These are phyloP conservation scores for Umbelopsis isabellina DNA, from an alignment of 192 early-diverging fungal species.

Conservation along the genomic window DNA sequence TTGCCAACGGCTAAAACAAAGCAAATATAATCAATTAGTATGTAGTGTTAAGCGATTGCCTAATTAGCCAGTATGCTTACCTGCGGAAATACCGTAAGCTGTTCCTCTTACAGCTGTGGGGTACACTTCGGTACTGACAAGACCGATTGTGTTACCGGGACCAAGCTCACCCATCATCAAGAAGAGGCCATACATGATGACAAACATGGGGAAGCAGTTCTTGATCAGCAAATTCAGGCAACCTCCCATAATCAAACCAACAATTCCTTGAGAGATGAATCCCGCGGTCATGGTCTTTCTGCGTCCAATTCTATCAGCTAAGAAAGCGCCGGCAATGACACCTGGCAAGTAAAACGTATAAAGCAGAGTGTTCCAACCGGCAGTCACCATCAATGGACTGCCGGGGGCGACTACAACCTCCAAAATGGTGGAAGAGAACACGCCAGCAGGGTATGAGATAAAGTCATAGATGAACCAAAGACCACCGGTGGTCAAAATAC, in stretches of 20 bases:
- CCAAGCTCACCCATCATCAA: constrained; percentile 46
- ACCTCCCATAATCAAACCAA: constrained; percentile 56
- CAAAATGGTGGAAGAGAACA: constrained; percentile 50
- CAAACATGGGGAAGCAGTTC: constrained; percentile 50
- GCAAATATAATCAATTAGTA: neutral
- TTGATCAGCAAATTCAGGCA: constrained; percentile 43
- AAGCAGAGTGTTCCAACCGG: constrained; percentile 57
- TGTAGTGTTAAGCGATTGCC: neutral
- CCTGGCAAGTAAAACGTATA: constrained; percentile 61
- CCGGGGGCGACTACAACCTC: constrained; percentile 28
- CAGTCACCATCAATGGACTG: constrained; percentile 42
- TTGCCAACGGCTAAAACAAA: constrained; percentile 36
- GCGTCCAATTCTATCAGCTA: constrained; percentile 56
- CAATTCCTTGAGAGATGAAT: constrained; percentile 51
- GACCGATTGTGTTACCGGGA: constrained; percentile 42
- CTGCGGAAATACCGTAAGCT: constrained; percentile 50
- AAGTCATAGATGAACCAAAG: constrained; percentile 56
- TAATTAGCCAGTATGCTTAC: constrained; percentile 5
- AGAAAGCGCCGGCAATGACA: constrained; percentile 50
- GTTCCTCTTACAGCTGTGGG: constrained; percentile 53
- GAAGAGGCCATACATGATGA: constrained; percentile 53
- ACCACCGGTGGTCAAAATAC: constrained; percentile 47
- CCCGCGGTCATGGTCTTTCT: constrained; percentile 57
- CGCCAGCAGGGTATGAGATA: constrained; percentile 43
- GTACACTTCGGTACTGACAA: constrained; percentile 42